These are phyloP conservation scores for Meyerozyma sp. DNA, from an alignment of 1,139 yeast species.

Conservation along the genomic window DNA sequence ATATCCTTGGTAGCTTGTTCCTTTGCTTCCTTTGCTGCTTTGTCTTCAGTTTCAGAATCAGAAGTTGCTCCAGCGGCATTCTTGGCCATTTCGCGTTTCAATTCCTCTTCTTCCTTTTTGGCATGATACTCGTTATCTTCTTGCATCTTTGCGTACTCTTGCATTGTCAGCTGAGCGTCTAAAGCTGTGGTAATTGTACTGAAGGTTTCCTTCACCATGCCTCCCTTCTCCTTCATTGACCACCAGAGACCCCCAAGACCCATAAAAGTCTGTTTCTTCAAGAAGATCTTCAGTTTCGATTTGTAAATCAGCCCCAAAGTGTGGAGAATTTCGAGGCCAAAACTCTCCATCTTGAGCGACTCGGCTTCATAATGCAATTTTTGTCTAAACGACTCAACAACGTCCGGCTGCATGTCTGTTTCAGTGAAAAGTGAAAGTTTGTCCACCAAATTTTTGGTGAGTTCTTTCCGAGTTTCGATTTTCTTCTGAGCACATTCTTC, in stretches of 20 bases:
- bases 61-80: slow-evolving; percentile 9
- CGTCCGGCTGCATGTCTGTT: slow-evolving; percentile 67
- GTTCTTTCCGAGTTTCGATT: slow-evolving; percentile 63
- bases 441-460: slow-evolving; percentile 60
- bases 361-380: slow-evolving; percentile 83
- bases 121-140: slow-evolving; percentile 51
- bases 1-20: slow-evolving; percentile 42
- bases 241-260: slow-evolving; percentile 86
- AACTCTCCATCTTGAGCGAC: slow-evolving; percentile 85
- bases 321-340: slow-evolving; percentile 86
- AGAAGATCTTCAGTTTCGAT: slow-evolving; percentile 57
- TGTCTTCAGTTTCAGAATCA: slow-evolving; percentile 2
- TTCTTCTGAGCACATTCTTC: slow-evolving; percentile 71
- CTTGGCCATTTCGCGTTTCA: slow-evolving; percentile 20
- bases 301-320: slow-evolving; percentile 76
- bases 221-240: slow-evolving; percentile 81
- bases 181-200: slow-evolving; percentile 79
- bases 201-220: slow-evolving; percentile 79
- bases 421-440: slow-evolving; percentile 77
- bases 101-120: slow-evolving; percentile 28
- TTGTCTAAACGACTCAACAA: slow-evolving; percentile 60
- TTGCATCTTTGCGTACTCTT: slow-evolving; percentile 70
- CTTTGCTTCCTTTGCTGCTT: slow-evolving; percentile 14
- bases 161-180: slow-evolving; percentile 87
- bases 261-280: slow-evolving; percentile 57